Conservation (phyloP, 768 basidiomycete species). For the Pulveroboletus sp. region DNA sequence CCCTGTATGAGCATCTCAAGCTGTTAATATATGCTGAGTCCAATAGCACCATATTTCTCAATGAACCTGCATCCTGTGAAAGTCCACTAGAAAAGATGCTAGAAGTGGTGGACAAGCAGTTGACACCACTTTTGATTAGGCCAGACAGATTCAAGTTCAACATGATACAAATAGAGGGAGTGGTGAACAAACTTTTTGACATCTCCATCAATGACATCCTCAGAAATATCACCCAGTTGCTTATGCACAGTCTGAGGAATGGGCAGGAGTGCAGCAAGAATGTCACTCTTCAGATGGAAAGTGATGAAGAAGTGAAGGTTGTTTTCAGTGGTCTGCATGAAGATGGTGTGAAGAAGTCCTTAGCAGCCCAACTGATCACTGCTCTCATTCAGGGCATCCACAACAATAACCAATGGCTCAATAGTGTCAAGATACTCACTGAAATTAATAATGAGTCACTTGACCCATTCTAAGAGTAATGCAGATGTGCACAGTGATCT, state of each 20-base stretch:
- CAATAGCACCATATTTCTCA: conserved; percentile 16
- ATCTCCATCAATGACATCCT: conserved; percentile 13
- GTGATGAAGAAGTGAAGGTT: conserved; percentile 28
- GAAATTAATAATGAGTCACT: conserved; percentile 28
- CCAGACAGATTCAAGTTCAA: conserved; percentile 16
- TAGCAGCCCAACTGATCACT: conserved; percentile 14
- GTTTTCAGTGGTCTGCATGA: conserved; percentile 5
- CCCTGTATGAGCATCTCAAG: conserved; percentile 10
- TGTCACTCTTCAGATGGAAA: conserved; percentile 26
- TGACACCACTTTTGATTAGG: conserved; percentile 21
- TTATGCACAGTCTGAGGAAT: conserved; percentile 9
- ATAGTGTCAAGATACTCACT: conserved; percentile 18
- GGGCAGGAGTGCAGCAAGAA: conserved; percentile 7
- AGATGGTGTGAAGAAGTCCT: conserved; percentile 21
- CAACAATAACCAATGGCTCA: conserved; percentile 33
- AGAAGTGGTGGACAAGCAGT: conserved; percentile 21
- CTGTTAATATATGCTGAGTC: conserved; percentile 10
- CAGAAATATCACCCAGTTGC: conserved; percentile 12
- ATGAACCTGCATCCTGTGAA: conserved; percentile 29
- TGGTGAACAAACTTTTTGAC: conserved; percentile 15
- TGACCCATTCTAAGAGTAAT: conserved; percentile 24
- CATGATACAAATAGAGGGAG: conserved; percentile 2
- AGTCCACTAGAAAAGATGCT: conserved; percentile 35
- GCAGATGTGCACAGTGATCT: conserved; percentile 21
- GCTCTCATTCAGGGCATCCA: conserved; percentile 35